A percentile compares a stretch with the other conserved stretches of the same genome.
phyloP scores from a whole-genome alignment of 2,329 filamentous ascomycete species.

The Sarocladium brachiariae region DNA sequence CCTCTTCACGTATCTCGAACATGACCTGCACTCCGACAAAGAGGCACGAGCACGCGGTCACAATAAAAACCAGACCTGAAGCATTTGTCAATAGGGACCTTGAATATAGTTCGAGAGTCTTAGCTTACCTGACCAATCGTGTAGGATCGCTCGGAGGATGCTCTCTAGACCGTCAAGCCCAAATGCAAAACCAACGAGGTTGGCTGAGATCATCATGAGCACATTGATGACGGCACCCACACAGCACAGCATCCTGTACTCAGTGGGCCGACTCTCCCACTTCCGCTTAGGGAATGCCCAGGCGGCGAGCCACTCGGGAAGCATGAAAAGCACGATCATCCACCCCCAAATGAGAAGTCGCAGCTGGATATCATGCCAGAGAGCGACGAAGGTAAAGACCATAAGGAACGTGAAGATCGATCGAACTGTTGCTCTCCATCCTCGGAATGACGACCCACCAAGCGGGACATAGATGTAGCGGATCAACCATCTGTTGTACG shows the following conservation, averaged over 20 bases:
- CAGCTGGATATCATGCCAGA: slow-evolving; percentile 97
- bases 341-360: slow-evolving; percentile 92
- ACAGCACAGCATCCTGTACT: slow-evolving; percentile 75
- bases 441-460: slow-evolving; percentile 58
- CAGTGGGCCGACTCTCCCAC: slow-evolving; percentile 62
- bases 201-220: slow-evolving; percentile 92
- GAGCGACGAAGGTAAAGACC: slow-evolving; percentile 92
- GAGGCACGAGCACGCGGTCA: slow-evolving; percentile 62
- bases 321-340: slow-evolving; percentile 88
- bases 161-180: slow-evolving; percentile 80
- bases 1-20: slow-evolving; percentile 88
- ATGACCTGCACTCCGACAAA: slow-evolving; percentile 89
- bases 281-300: slow-evolving; percentile 65
- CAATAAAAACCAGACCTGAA: slow-evolving; percentile 63
- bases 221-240: slow-evolving; percentile 77
- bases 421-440: slow-evolving; percentile 39
- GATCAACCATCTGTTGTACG: slow-evolving; percentile 89
- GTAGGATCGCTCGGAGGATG: slow-evolving; percentile 68
- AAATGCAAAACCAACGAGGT: slow-evolving; percentile 90
- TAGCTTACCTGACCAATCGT: slow-evolving; percentile 58
- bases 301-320: slow-evolving; percentile 73
- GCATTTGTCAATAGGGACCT: slow-evolving; percentile 16
- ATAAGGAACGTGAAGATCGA: slow-evolving; percentile 69
- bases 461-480: slow-evolving; percentile 92
- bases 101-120: neutral